Conservation (phyloP, 1,284 basidiomycete species). For the Rugosomyces carneus region DNA sequence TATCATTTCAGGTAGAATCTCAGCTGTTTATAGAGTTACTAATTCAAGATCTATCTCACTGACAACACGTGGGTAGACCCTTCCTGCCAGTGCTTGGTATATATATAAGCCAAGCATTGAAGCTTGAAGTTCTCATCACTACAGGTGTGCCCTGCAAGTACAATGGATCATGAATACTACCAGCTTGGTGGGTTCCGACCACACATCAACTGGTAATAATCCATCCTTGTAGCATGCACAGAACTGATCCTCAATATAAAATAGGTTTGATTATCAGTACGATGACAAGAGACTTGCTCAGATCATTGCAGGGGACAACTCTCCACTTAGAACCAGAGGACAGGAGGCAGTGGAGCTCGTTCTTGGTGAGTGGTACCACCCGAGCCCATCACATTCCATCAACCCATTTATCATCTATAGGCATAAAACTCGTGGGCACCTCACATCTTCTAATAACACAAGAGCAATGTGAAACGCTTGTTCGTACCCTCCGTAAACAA, state of each 20-base stretch:
- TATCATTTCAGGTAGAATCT: too few species aligned
- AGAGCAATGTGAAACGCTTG: slow-evolving; percentile 17
- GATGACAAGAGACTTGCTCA: slow-evolving; percentile 26
- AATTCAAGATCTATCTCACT: too few species aligned
- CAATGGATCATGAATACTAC: slow-evolving; percentile 18
- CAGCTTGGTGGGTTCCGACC: slow-evolving; percentile 24
- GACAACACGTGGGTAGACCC: not conserved
- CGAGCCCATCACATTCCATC: not conserved
- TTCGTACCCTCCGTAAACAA: slow-evolving; percentile 2
- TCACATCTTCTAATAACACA: slow-evolving; percentile 30
- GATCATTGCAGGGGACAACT: slow-evolving; percentile 20
- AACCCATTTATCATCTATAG: slow-evolving; percentile 16
- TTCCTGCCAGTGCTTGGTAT: not conserved
- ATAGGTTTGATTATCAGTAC: slow-evolving; percentile 14
- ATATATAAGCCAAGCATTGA: not conserved
- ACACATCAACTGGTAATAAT: slow-evolving; percentile 21
- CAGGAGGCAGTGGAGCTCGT: slow-evolving; percentile 24
- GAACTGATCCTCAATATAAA: not conserved
- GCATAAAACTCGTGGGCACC: slow-evolving; percentile 29
- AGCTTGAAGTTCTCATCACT: not conserved
- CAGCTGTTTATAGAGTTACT: too few species aligned
- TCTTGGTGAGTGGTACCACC: slow-evolving; percentile 20
- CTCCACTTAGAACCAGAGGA: slow-evolving; percentile 18
- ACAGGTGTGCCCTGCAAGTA: too few species aligned
- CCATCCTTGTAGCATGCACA: not conserved